Evolutionary conservation across 2,329 filamentous ascomycete genomes (phyloP).

Genomic region (Trichoderma aggressivum): DNA sequence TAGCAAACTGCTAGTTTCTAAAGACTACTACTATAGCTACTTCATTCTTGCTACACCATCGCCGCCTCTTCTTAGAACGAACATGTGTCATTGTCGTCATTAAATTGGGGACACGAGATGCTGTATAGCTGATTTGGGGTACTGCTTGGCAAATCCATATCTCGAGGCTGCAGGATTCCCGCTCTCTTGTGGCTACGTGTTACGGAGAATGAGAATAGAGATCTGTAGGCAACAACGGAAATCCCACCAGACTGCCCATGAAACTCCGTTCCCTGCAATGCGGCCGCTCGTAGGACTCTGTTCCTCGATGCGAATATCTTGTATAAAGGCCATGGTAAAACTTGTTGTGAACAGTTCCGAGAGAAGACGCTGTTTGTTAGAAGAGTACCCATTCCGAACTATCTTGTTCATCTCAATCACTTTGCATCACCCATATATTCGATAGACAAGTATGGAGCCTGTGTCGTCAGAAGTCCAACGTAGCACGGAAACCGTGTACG

Average conservation of each 20-base stretch:
- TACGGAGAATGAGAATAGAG: rapidly evolving
- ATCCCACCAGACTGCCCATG: background rate
- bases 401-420: background rate
- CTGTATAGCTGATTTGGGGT: background rate
- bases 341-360: background rate
- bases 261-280: background rate
- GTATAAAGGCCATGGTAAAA: background rate
- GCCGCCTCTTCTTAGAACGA: background rate
- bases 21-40: background rate
- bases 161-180: background rate
- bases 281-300: background rate
- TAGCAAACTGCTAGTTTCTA: background rate
- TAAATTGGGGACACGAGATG: background rate
- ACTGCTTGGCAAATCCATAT: background rate
- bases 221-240: background rate
- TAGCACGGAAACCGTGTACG: background rate
- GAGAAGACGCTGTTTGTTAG: background rate
- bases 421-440: background rate
- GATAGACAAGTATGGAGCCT: background rate
- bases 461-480: background rate
- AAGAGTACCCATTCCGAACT: background rate
- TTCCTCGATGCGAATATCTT: background rate
- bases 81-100: background rate
- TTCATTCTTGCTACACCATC: too few relatives aligned
- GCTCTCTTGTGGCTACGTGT: background rate